Conservation (phyloP, 164 flowering plant species). For the Nymphaea thermarum region DNA sequence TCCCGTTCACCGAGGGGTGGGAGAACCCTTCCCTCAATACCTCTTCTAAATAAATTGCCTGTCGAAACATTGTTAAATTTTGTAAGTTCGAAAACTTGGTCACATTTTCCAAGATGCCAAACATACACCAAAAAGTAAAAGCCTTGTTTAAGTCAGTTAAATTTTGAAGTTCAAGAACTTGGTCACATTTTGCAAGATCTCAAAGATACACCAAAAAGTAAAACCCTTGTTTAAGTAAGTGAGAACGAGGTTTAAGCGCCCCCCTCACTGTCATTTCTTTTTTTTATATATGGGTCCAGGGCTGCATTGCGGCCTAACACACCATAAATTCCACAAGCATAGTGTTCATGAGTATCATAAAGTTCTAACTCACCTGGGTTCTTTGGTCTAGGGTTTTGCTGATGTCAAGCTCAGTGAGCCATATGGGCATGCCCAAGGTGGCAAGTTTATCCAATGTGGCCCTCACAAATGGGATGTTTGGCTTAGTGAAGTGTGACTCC, state of each 20-base stretch:
- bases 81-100: too few relatives aligned
- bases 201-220: background rate
- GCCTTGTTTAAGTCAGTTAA: background rate
- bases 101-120: too few relatives aligned
- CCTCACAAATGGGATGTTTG: constrained; percentile 72
- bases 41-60: constrained; percentile 69
- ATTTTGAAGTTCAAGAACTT: too few relatives aligned
- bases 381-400: constrained; percentile 35
- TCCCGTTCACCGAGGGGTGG: constrained; percentile 72
- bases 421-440: constrained; percentile 70
- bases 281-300: too few relatives aligned
- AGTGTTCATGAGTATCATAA: background rate
- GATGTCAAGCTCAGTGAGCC: constrained; percentile 93
- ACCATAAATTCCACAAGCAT: background rate
- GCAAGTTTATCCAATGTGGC: constrained; percentile 76
- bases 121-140: background rate
- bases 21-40: constrained; percentile 90
- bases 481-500: constrained; percentile 65
- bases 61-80: constrained; percentile 1
- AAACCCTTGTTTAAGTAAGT: background rate
- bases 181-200: too few relatives aligned
- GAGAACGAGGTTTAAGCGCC: background rate
- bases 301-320: background rate
- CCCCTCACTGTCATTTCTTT: too few relatives aligned
- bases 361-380: constrained; percentile 37